A percentile compares a stretch with the other conserved stretches of the same genome.
Conservation (phyloP, 2,329 filamentous ascomycete species). For the Cryphonectria nitschkei region DNA sequence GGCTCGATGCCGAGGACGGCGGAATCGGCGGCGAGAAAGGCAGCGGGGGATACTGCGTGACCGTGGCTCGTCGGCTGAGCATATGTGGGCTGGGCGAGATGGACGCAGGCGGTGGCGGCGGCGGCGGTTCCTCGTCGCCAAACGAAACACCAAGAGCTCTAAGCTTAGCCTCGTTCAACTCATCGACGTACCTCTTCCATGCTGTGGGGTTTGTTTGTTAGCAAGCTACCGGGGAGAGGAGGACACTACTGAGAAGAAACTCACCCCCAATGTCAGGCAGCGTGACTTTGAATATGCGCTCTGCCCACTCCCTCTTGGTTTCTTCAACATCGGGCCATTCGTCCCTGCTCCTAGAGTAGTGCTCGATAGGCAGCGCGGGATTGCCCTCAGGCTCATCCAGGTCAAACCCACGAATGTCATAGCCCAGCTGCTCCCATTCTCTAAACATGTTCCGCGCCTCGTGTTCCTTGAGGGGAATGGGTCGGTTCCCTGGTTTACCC, state of each 20-base stretch:
- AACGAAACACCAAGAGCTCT: conserved; percentile 86
- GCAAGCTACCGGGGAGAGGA: conserved; percentile 15
- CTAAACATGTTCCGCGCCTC: conserved; percentile 66
- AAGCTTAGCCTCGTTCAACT: conserved; percentile 87
- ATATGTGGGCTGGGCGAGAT: conserved; percentile 66
- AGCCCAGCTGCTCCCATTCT: conserved; percentile 71
- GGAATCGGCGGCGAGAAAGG: conserved; percentile 85
- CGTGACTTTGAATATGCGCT: conserved; percentile 61
- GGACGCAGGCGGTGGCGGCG: conserved; percentile 57
- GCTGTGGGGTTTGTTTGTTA: conserved; percentile 41
- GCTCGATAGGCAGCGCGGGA: conserved; percentile 42
- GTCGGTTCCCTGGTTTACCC: conserved; percentile 58
- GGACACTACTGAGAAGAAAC: conserved; percentile 29
- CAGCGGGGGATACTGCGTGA: conserved; percentile 70
- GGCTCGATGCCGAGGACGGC: conserved; percentile 76
- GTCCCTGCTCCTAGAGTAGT: conserved; percentile 65
- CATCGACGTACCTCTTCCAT: conserved; percentile 78
- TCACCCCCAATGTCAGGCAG: conserved; percentile 70
- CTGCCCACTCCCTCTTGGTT: conserved; percentile 57
- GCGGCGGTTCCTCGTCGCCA: conserved; percentile 70
- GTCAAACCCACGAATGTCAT: conserved; percentile 70
- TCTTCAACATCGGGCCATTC: conserved; percentile 70
- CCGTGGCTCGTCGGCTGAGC: conserved; percentile 70
- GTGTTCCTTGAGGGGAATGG: conserved; percentile 56
- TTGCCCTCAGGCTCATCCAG: conserved; percentile 53